Evolutionary conservation across 768 basidiomycete genomes (phyloP).

Genomic region (Suillus subalutaceus): DNA sequence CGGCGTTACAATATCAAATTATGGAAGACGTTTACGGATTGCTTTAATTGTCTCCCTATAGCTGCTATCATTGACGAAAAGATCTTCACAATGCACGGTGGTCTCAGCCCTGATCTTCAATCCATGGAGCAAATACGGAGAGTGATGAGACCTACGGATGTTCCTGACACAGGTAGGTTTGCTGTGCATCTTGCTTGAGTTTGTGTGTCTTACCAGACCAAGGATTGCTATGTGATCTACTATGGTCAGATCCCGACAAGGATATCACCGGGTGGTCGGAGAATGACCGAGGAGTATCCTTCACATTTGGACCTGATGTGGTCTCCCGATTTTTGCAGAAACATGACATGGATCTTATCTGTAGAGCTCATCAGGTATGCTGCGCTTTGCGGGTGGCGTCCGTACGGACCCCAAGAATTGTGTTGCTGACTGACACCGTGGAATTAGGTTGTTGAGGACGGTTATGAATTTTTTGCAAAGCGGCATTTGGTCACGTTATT

Average conservation of each 20-base stretch:
- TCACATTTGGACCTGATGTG: conserved; percentile 98
- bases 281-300: conserved; percentile 98
- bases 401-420: conserved; percentile 12
- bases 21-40: conserved; percentile 99
- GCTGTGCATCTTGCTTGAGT: background rate
- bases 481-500: conserved; percentile 95
- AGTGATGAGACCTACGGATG: conserved; percentile 98
- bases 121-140: conserved; percentile 99
- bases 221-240: conserved; percentile 93
- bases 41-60: conserved; percentile 99
- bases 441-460: conserved; percentile 92
- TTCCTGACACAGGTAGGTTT: conserved; percentile 89
- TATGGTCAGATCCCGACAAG: conserved; percentile 99
- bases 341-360: conserved; percentile 99
- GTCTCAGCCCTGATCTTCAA: conserved; percentile 94
- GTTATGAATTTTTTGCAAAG: conserved; percentile 99
- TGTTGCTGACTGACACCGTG: conserved; percentile 9
- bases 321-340: conserved; percentile 98
- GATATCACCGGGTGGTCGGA: conserved; percentile 99
- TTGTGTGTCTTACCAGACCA: conserved; percentile 1
- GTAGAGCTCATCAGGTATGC: conserved; percentile 94
- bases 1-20: conserved; percentile 99
- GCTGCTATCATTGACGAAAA: conserved; percentile 99
- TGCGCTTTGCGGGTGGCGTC: conserved; percentile 9
- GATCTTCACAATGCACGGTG: conserved; percentile 99